Evolutionary conservation across 148 eudicot genomes (phyloP).

Genomic region (Rhododendron mucronatum): DNA sequence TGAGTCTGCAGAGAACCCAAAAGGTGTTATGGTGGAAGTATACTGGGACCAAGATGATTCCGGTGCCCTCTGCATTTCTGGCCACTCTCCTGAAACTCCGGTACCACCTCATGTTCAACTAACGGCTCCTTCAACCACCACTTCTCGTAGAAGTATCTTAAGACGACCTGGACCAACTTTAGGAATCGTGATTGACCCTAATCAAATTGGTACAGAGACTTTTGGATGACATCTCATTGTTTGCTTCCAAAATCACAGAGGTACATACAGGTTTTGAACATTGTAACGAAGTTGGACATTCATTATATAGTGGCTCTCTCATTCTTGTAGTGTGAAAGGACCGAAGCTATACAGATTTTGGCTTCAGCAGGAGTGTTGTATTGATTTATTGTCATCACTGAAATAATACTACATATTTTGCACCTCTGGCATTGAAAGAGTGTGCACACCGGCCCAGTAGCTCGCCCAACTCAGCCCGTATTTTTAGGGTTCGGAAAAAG

Average conservation of each 20-base stretch:
- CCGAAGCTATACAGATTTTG: background rate
- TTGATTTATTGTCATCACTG: background rate
- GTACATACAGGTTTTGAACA: background rate
- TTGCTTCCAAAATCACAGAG: background rate
- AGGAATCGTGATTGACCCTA: constrained; percentile 63
- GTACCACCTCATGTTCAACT: constrained; percentile 31
- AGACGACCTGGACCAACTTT: constrained; percentile 19
- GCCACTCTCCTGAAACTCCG: constrained; percentile 60
- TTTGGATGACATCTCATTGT: background rate
- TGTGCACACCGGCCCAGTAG: background rate
- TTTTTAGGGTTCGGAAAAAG: background rate
- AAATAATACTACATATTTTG: background rate
- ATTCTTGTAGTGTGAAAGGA: background rate
- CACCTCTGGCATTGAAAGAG: background rate
- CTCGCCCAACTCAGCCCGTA: background rate
- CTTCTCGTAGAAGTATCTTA: constrained; percentile 15
- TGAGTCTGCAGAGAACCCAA: constrained; percentile 50
- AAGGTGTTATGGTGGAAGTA: constrained; percentile 80
- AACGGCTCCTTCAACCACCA: constrained; percentile 13
- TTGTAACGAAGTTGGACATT: background rate
- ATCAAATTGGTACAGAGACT: constrained; percentile 23
- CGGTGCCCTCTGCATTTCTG: constrained; percentile 74
- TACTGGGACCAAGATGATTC: constrained; percentile 83
- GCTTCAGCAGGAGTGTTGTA: background rate
- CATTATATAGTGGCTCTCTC: background rate